Conservation (phyloP, 2,329 filamentous ascomycete genomes). For the Diaporthe capsici region DNA sequence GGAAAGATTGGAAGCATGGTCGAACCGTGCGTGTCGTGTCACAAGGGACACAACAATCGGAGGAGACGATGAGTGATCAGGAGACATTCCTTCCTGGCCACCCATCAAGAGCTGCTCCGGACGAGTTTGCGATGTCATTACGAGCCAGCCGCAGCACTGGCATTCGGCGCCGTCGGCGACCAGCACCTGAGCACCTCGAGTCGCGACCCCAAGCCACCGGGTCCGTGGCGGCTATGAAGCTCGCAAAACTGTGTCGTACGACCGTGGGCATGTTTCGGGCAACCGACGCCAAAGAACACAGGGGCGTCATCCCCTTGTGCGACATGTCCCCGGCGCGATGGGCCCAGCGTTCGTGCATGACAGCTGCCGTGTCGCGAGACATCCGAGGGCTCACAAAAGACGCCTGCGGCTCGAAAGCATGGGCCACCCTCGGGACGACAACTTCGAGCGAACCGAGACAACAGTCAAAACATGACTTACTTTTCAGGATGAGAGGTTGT, state of each 20-base stretch:
- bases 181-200: background rate
- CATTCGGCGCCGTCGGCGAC: background rate
- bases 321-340: background rate
- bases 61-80: background rate
- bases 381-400: conserved; percentile 31
- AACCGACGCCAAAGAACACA: background rate
- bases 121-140: background rate
- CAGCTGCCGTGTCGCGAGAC: conserved; percentile 34
- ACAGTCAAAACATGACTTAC: no score
- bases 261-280: conserved; percentile 12
- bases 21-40: background rate
- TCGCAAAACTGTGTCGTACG: background rate
- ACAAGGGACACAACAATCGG: background rate
- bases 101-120: no score
- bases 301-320: background rate
- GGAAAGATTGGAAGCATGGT: background rate
- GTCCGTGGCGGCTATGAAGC: background rate
- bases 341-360: conserved; percentile 16
- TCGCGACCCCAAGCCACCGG: background rate
- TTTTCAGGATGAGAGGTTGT: background rate
- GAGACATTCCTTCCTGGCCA: background rate
- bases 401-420: conserved; percentile 37
- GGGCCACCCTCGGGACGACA: conserved; percentile 15
- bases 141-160: background rate
- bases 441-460: background rate